Percentiles rank a stretch among this genome's conserved stretches.
phyloP scores from a whole-genome alignment of 768 basidiomycete genomes.

The Leccinum aurantiacum region DNA sequence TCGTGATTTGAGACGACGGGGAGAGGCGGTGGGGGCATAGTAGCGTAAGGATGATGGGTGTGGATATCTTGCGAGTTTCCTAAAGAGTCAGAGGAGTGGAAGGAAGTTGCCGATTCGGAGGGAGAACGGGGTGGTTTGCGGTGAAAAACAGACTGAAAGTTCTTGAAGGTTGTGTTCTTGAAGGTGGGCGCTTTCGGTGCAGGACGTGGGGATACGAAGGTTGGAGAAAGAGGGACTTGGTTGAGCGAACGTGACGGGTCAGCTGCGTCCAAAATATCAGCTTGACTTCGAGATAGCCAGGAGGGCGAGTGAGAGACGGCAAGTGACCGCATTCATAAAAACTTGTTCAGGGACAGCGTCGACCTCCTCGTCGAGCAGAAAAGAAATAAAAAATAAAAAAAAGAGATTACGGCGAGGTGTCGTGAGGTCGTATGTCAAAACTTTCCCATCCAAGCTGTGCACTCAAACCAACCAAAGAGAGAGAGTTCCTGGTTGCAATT shows the following conservation, averaged over 20 bases:
- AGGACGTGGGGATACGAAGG: slow-evolving; percentile 41
- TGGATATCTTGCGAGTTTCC: slow-evolving; percentile 40
- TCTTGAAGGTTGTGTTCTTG: slow-evolving; percentile 38
- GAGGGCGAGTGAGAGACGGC: slow-evolving; percentile 25
- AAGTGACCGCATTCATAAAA: slow-evolving; percentile 36
- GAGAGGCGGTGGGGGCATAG: slow-evolving; percentile 62
- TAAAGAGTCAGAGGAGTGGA: slow-evolving; percentile 44
- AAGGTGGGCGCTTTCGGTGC: slow-evolving; percentile 26
- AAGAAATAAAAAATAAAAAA: background rate
- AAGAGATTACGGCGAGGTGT: slow-evolving; percentile 4
- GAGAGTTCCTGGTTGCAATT: background rate
- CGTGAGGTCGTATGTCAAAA: slow-evolving; percentile 3
- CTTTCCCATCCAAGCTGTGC: background rate
- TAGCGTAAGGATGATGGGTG: slow-evolving; percentile 52
- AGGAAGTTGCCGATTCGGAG: slow-evolving; percentile 53
- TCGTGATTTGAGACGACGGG: slow-evolving; percentile 72
- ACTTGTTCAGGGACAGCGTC: background rate
- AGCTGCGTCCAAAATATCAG: slow-evolving; percentile 34
- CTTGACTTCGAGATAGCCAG: slow-evolving; percentile 42
- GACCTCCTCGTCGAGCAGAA: background rate
- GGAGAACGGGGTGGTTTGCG: slow-evolving; percentile 43
- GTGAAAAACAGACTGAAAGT: slow-evolving; percentile 54
- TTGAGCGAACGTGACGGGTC: slow-evolving; percentile 13
- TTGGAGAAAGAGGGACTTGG: slow-evolving; percentile 43
- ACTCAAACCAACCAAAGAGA: background rate